Conservation (phyloP, 352 stramenopile genomes). For the Phytophthora megakarya region DNA sequence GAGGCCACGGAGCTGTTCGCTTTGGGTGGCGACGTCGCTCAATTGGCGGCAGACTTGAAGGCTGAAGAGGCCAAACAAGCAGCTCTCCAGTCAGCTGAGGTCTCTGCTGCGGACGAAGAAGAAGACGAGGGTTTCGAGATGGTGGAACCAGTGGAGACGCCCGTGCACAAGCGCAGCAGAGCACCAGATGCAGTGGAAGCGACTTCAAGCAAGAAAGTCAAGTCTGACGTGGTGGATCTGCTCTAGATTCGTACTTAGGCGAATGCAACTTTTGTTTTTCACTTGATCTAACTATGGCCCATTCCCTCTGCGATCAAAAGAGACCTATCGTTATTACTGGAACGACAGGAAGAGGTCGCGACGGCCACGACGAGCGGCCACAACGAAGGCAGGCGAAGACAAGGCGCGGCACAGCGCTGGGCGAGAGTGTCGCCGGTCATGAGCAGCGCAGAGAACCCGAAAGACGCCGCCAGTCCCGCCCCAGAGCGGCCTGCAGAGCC, state of each 20-base stretch:
- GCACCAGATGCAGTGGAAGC: background rate
- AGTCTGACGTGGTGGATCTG: constrained; percentile 26
- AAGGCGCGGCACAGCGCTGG: background rate
- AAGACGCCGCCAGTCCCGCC: constrained; percentile 14
- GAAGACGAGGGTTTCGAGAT: constrained; percentile 38
- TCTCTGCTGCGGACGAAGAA: constrained; percentile 14
- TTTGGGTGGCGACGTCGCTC: constrained; percentile 67
- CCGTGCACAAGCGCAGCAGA: constrained; percentile 36
- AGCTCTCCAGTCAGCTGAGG: constrained; percentile 23
- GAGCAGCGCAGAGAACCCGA: constrained; percentile 26
- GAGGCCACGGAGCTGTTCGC: constrained; percentile 76
- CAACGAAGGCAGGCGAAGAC: background rate
- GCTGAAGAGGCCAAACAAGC: constrained; percentile 45
- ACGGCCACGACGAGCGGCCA: constrained; percentile 4
- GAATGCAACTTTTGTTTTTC: background rate
- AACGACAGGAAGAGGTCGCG: constrained; percentile 10
- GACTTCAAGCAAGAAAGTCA: constrained; percentile 34
- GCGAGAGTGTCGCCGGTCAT: constrained; percentile 20
- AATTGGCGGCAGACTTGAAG: constrained; percentile 55
- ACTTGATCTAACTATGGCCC: constrained; percentile 19
- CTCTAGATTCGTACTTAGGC: constrained; percentile 42
- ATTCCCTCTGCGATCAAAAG: constrained; percentile 22
- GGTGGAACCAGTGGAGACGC: constrained; percentile 23
- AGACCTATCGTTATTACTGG: constrained; percentile 6
- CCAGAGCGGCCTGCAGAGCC: constrained; percentile 4